Conservation (phyloP, 768 basidiomycete species). For the Flagelloscypha sp. region DNA sequence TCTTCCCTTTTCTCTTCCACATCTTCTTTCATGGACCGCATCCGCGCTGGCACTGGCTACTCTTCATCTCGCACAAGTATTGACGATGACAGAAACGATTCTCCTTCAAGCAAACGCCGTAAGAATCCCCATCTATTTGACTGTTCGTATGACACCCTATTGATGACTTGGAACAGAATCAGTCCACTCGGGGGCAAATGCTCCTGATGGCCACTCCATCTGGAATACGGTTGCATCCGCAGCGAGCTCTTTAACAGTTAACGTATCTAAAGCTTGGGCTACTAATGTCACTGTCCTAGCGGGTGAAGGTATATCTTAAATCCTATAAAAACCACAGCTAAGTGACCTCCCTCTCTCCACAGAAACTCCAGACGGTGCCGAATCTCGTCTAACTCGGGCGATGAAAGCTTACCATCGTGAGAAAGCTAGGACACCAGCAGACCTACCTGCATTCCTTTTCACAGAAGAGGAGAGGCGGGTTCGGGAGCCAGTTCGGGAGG, state of each 20-base stretch:
- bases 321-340: background rate
- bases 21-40: constrained; percentile 30
- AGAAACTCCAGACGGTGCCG: constrained; percentile 47
- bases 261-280: constrained; percentile 51
- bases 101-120: background rate
- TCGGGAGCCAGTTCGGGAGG: constrained; percentile 9
- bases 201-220: constrained; percentile 36
- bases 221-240: constrained; percentile 53
- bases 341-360: constrained; percentile 2
- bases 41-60: constrained; percentile 22
- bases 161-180: constrained; percentile 19
- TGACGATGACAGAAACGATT: constrained; percentile 26
- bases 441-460: constrained; percentile 63
- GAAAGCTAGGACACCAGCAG: constrained; percentile 46
- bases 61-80: constrained; percentile 35
- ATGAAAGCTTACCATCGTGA: constrained; percentile 63
- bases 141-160: constrained; percentile 3
- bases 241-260: constrained; percentile 45
- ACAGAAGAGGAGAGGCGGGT: constrained; percentile 44
- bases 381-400: constrained; percentile 52
- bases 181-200: no score
- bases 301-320: constrained; percentile 34
- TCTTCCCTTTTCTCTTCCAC: constrained; percentile 21
- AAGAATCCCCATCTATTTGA: constrained; percentile 2
- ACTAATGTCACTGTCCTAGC: constrained; percentile 29